phyloP scores from a whole-genome alignment of 768 basidiomycete genomes.

The Hygrophorus russula region DNA sequence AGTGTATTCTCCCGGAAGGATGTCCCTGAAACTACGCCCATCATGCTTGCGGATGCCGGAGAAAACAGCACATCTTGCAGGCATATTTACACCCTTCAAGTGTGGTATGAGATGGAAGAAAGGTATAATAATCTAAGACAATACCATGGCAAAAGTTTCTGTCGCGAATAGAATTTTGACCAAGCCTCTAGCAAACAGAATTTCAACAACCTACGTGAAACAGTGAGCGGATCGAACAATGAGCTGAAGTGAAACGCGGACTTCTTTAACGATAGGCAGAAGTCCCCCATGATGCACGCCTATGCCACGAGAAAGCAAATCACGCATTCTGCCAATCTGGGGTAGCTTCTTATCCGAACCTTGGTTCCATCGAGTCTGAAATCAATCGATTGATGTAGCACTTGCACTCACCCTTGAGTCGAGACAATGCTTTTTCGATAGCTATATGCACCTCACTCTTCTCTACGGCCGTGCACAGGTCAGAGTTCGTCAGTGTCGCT shows the following conservation, averaged over 20 bases:
- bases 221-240: conserved; percentile 2
- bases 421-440: conserved; percentile 82
- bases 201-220: conserved; percentile 71
- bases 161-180: conserved; percentile 97
- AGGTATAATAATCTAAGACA: conserved; percentile 1
- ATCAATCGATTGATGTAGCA: conserved; percentile 3
- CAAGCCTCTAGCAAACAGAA: conserved; percentile 88
- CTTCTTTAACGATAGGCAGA: conserved; percentile 95
- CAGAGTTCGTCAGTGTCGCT: conserved; percentile 73
- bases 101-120: neutral
- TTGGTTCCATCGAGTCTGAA: conserved; percentile 19
- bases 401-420: conserved; percentile 66
- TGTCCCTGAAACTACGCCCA: conserved; percentile 82
- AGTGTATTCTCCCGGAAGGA: conserved; percentile 88
- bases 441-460: conserved; percentile 96
- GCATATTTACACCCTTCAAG: conserved; percentile 95
- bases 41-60: conserved; percentile 94
- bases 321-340: conserved; percentile 84
- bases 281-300: conserved; percentile 97
- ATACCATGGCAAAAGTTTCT: conserved; percentile 97
- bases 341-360: conserved; percentile 88
- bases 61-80: conserved; percentile 94
- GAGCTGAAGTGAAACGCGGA: conserved; percentile 14
- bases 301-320: conserved; percentile 84
- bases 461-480: conserved; percentile 81